Conservation (phyloP, 495 filamentous ascomycete species). For the Entonaema liquescens region DNA sequence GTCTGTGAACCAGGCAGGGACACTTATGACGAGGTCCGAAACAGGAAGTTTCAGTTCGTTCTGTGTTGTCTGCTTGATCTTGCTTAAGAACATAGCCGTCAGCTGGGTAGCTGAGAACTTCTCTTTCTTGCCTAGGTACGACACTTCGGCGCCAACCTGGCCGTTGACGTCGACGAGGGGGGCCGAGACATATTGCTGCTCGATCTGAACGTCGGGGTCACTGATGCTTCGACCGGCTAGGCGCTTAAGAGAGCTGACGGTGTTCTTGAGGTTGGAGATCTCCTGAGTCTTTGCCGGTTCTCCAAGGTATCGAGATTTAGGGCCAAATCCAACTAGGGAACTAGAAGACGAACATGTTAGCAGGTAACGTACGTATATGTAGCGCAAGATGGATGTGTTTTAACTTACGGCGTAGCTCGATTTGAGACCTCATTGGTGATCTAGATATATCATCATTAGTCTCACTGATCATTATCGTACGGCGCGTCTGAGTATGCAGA, state of each 20-base stretch:
- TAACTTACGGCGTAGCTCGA: conserved; percentile 95
- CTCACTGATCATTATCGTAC: background rate
- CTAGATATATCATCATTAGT: conserved; percentile 56
- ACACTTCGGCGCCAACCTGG: conserved; percentile 93
- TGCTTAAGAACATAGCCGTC: conserved; percentile 93
- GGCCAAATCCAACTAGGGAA: conserved; percentile 92
- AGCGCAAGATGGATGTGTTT: conserved; percentile 9
- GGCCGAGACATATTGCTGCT: conserved; percentile 91
- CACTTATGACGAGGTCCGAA: conserved; percentile 92
- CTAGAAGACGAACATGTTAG: conserved; percentile 55
- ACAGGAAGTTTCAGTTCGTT: conserved; percentile 91
- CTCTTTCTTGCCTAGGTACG: conserved; percentile 93
- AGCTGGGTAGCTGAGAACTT: conserved; percentile 91
- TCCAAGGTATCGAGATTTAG: conserved; percentile 90
- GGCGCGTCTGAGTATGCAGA: conserved; percentile 6
- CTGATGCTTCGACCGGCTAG: conserved; percentile 83
- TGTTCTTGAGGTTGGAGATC: conserved; percentile 99
- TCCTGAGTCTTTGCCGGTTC: conserved; percentile 98
- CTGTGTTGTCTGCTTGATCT: conserved; percentile 87
- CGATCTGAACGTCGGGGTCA: conserved; percentile 91
- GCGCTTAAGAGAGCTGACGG: conserved; percentile 89
- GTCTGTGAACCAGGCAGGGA: conserved; percentile 97
- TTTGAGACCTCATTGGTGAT: conserved; percentile 99
- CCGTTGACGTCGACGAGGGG: conserved; percentile 88
- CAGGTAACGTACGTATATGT: background rate